Conservation (phyloP, 2,329 filamentous ascomycete genomes). For the Bipolaris zeicola region DNA sequence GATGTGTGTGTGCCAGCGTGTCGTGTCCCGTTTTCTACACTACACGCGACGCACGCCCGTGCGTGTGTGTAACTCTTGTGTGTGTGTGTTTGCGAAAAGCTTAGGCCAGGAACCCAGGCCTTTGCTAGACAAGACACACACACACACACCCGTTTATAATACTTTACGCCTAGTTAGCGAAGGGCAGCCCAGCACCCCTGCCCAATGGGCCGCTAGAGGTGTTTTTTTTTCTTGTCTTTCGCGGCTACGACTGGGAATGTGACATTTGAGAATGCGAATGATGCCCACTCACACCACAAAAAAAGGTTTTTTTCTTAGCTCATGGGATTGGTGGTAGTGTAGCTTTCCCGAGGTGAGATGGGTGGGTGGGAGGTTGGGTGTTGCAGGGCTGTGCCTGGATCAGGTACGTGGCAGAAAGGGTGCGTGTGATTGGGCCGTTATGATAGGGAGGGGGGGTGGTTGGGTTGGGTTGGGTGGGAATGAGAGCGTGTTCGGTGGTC, state of each 20-base stretch:
- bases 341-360: no score
- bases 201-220: conserved; percentile 1
- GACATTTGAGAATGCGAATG: conserved; percentile 1
- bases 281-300: not conserved
- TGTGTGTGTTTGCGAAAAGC: no score
- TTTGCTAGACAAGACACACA: no score
- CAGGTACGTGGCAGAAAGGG: conserved; percentile 34
- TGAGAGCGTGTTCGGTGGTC: not conserved
- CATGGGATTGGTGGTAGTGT: not conserved
- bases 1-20: conserved; percentile 11
- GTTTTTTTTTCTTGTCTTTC: no score
- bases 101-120: no score
- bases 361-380: no score
- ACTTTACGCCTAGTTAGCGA: no score
- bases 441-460: not conserved
- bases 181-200: not conserved
- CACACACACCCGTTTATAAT: no score
- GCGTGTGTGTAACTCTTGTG: no score
- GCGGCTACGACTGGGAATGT: not conserved
- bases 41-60: no score
- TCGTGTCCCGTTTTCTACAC: not conserved
- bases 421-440: conserved; percentile 23
- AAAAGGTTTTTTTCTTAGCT: not conserved
- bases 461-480: conserved; percentile 21
- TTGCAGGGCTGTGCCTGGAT: conserved; percentile 34